Evolutionary conservation across 306 rosid species (phyloP).

Genomic region (Ziziphus jujuba): DNA sequence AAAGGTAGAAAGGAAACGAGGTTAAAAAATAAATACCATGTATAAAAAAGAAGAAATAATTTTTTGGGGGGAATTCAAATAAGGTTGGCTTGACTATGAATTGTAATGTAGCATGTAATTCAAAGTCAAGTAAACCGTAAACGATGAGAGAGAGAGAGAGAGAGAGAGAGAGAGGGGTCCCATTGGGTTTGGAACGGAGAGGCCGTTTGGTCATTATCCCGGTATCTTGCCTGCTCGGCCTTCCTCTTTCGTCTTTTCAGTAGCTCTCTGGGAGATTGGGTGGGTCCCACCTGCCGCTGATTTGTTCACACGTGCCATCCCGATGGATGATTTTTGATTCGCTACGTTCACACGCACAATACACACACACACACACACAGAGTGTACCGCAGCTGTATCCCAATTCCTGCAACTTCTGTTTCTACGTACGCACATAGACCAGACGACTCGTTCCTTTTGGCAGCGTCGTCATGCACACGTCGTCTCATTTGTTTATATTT

Average conservation of each 20-base stretch:
- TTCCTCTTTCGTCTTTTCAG: neutral
- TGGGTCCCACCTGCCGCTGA: neutral
- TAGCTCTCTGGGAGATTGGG: neutral
- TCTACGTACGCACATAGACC: no score
- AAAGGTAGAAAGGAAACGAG: no score
- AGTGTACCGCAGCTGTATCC: no score
- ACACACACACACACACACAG: no score
- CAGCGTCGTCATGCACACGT: no score
- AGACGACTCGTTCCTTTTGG: no score
- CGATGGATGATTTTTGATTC: neutral
- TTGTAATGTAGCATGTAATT: neutral
- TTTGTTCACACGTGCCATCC: neutral
- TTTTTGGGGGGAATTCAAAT: constrained; percentile 1
- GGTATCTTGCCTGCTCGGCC: no score
- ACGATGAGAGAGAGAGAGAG: no score
- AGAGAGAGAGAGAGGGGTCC: neutral
- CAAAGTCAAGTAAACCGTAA: neutral
- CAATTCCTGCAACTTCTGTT: no score
- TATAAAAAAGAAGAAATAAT: neutral
- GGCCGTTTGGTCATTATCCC: constrained; percentile 4
- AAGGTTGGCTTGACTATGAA: constrained; percentile 23
- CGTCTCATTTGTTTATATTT: no score
- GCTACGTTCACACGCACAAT: neutral
- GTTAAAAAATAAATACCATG: neutral
- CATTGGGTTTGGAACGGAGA: neutral